Conservation (phyloP, 2,329 filamentous ascomycete species). For the Aulographum hederae region DNA sequence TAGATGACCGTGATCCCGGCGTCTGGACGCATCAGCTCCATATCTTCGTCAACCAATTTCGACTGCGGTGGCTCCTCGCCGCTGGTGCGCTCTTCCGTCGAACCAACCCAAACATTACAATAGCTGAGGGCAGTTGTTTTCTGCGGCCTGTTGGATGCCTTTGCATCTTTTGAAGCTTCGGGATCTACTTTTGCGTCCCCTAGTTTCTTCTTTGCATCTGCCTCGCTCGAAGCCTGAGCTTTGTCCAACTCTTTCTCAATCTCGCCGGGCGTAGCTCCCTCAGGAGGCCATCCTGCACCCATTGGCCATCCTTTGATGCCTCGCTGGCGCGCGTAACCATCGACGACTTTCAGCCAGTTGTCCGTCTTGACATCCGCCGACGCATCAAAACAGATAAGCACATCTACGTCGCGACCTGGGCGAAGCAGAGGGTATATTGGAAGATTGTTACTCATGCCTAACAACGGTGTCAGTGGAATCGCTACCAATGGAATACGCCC, state of each 20-base stretch:
- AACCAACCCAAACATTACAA: constrained; percentile 92
- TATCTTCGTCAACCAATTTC: constrained; percentile 41
- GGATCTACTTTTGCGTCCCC: constrained; percentile 9
- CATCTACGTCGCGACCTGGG: constrained; percentile 72
- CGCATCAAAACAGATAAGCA: constrained; percentile 85
- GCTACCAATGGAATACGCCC: too few species aligned
- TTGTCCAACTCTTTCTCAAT: constrained; percentile 47
- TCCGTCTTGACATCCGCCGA: constrained; percentile 85
- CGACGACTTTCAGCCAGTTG: constrained; percentile 89
- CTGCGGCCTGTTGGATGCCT: constrained; percentile 16
- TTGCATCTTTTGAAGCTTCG: constrained; percentile 6
- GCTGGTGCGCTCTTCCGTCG: constrained; percentile 47
- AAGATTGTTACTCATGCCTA: constrained; percentile 96
- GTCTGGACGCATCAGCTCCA: constrained; percentile 50
- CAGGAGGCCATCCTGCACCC: constrained; percentile 79
- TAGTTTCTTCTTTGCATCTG: constrained; percentile 18
- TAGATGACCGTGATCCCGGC: constrained; percentile 84
- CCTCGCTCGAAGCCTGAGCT: constrained; percentile 46
- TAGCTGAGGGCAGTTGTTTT: constrained; percentile 43
- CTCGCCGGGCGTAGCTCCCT: constrained; percentile 37
- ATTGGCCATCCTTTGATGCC: constrained; percentile 89
- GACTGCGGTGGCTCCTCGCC: constrained; percentile 35
- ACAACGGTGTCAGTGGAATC: too few species aligned
- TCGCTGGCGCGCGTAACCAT: constrained; percentile 80
- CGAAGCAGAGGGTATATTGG: constrained; percentile 88